Evolutionary conservation across 2,329 filamentous ascomycete genomes (phyloP), one percentile per base, ranked within the genome.

Genomic region (Trichoderma sp.): DNA sequence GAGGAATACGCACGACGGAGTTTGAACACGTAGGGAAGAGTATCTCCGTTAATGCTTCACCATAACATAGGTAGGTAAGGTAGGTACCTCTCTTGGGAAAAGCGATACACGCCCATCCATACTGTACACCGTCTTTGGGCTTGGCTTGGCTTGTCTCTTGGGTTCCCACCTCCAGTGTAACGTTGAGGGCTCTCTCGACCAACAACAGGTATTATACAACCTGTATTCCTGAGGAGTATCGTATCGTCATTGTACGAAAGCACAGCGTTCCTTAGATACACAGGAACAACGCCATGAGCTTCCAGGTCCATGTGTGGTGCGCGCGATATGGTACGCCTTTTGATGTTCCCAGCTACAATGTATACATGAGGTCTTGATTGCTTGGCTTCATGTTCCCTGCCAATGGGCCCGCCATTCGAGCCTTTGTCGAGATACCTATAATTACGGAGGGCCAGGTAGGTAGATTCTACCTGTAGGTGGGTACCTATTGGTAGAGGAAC

Each of bases 101-200:
- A 17, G 52, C 34, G 34, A 41, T 45, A 45, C 41, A 47, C 7
- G 28, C 34, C 15, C 30, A 39, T 50, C 30, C 34, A 24, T 24
- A 24, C 21, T 24, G 47, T 61, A 61, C 58, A 28, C 47, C 21
- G 55, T 58, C 34, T 19, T 17, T 52, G 14, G n/a, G 24, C 44
- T 21, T 15, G n/a, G 24, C 44, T 21, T 15, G 26, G 26, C n/a
- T 24, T 44, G 43, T n/a, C 24, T 19, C 39, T 45, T 30, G 57
- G 55, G 59, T 39, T 63, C 59, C 34, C 59, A 63, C 59, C 39
- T 55, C 15, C 19, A 19, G 34, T 63, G 59, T 15, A 55, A 63
- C 59, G 26, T 39, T 24, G 19, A 21, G 50, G 28, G 57, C 34
- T 19, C 24, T 48, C 15, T 44, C 19, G 5, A 34, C 59, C 50